phyloP scores from a whole-genome alignment of 495 filamentous ascomycete genomes.

The Oidiodendron maius region DNA sequence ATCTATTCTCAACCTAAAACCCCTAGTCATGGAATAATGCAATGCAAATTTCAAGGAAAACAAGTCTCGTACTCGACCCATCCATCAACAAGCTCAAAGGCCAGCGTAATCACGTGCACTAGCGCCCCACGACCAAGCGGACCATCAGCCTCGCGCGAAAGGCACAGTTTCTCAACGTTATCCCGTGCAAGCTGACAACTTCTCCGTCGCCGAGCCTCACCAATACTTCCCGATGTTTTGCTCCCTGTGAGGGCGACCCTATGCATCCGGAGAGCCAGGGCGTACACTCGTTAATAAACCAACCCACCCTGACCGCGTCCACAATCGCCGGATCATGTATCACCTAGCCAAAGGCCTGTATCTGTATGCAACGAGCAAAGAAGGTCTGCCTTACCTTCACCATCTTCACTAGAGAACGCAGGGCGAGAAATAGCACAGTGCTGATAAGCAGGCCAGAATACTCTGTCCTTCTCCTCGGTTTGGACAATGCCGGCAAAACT shows the following conservation, averaged over 20 bases:
- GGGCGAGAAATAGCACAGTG: background rate
- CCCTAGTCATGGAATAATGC: no score
- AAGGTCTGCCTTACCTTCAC: no score
- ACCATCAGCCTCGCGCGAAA: background rate
- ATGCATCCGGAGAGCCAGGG: background rate
- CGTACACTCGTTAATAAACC: background rate
- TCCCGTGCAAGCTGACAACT: background rate
- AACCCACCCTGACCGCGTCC: background rate
- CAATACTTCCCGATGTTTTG: background rate
- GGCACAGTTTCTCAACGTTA: background rate
- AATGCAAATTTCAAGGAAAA: no score
- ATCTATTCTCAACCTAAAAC: no score
- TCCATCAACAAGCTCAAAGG: background rate
- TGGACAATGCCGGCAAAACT: slow-evolving; percentile 98
- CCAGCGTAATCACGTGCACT: background rate
- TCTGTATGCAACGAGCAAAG: slow-evolving; percentile 89
- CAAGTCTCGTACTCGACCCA: background rate
- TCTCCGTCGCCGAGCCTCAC: background rate
- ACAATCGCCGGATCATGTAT: slow-evolving; percentile 68
- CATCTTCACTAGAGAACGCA: background rate
- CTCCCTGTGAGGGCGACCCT: background rate
- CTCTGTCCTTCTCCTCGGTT: slow-evolving; percentile 91
- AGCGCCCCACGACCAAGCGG: background rate
- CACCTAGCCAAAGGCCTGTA: slow-evolving; percentile 94
- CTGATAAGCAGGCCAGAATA: slow-evolving; percentile 57